A percentile compares a stretch with the other conserved stretches of the same genome.
These are phyloP conservation scores for Candida pseudocylindracea DNA, from an alignment of 1,139 yeast species.

Conservation along the genomic window DNA sequence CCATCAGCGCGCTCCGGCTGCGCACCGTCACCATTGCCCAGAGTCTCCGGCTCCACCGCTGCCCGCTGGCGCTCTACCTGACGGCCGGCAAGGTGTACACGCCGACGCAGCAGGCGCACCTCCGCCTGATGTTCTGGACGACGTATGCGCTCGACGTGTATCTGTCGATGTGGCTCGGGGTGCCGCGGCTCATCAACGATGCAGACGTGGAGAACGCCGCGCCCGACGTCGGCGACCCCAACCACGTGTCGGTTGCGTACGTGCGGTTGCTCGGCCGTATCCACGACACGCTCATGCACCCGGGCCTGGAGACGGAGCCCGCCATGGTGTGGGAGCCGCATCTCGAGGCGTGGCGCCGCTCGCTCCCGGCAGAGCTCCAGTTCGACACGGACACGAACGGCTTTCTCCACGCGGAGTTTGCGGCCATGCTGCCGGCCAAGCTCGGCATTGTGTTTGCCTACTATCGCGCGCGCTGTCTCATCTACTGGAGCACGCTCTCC, in stretches of 20 bases:
- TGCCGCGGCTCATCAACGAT: slow-evolving; percentile 60
- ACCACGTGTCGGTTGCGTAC: slow-evolving; percentile 14
- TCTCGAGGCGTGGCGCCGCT: slow-evolving; percentile 62
- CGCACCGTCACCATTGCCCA: slow-evolving; percentile 68
- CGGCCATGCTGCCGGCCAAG: slow-evolving; percentile 21
- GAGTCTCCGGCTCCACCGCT: slow-evolving; percentile 64
- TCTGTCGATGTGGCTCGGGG: slow-evolving; percentile 57
- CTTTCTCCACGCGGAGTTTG: slow-evolving; percentile 9
- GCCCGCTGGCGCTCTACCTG: slow-evolving; percentile 64
- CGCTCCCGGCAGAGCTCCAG: slow-evolving; percentile 34
- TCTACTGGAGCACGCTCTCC: slow-evolving; percentile 54
- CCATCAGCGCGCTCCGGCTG: slow-evolving; percentile 59
- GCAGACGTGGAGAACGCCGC: slow-evolving; percentile 71
- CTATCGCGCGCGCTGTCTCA: slow-evolving; percentile 60
- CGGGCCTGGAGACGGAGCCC: too few species aligned
- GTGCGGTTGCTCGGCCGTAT: slow-evolving; percentile 4
- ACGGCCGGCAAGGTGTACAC: slow-evolving; percentile 19
- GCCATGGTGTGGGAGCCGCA: slow-evolving; percentile 33
- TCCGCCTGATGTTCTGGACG: slow-evolving; percentile 73
- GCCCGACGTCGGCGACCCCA: slow-evolving; percentile 43
- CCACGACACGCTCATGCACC: too few species aligned
- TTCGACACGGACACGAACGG: slow-evolving; percentile 37
- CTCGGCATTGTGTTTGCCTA: slow-evolving; percentile 41
- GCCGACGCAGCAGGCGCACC: slow-evolving; percentile 41
- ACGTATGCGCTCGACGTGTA: slow-evolving; percentile 60